A percentile compares a stretch with the other conserved stretches of the same genome.
Conservation (phyloP, 108 stramenopile genomes). For the Aurantiochytrium sp. region DNA sequence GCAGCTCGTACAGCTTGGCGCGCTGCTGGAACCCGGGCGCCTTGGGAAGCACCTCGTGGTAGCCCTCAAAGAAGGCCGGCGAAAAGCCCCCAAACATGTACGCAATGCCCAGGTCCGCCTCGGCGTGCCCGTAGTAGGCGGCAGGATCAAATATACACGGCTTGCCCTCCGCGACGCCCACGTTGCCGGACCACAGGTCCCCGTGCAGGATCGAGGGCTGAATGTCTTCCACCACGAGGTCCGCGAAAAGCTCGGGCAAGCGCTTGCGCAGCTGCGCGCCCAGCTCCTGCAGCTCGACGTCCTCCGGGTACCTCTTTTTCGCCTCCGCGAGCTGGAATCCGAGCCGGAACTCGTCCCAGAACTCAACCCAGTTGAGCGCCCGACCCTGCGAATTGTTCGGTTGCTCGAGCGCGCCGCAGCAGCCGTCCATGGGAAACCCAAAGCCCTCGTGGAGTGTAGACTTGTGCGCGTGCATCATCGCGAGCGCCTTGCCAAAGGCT, state of each 20-base stretch:
- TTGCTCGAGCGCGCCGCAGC: background rate
- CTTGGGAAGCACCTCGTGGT: slow-evolving; percentile 49
- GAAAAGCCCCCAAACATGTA: slow-evolving; percentile 53
- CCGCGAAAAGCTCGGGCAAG: background rate
- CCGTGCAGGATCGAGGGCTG: slow-evolving; percentile 55
- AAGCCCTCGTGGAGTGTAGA: background rate
- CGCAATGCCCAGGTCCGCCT: slow-evolving; percentile 60
- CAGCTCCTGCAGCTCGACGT: background rate
- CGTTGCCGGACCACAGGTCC: slow-evolving; percentile 61
- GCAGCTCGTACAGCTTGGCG: slow-evolving; percentile 59
- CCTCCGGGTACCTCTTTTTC: background rate
- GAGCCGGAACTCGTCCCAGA: background rate
- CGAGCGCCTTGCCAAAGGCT: background rate
- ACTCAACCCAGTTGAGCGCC: background rate
- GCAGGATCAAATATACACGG: slow-evolving; percentile 59
- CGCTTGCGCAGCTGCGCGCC: background rate
- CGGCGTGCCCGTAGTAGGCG: slow-evolving; percentile 55
- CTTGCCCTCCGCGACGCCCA: slow-evolving; percentile 51
- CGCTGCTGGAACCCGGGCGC: slow-evolving; percentile 55
- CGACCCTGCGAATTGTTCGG: background rate
- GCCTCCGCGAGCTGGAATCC: background rate
- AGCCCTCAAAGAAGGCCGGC: slow-evolving; percentile 51
- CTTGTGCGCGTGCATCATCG: background rate
- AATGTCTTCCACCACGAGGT: slow-evolving; percentile 44
- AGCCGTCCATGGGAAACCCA: background rate